A percentile compares a stretch with the other conserved stretches of the same genome.
phyloP scores from a whole-genome alignment of 768 basidiomycete species.

The Termitomyces sp. region DNA sequence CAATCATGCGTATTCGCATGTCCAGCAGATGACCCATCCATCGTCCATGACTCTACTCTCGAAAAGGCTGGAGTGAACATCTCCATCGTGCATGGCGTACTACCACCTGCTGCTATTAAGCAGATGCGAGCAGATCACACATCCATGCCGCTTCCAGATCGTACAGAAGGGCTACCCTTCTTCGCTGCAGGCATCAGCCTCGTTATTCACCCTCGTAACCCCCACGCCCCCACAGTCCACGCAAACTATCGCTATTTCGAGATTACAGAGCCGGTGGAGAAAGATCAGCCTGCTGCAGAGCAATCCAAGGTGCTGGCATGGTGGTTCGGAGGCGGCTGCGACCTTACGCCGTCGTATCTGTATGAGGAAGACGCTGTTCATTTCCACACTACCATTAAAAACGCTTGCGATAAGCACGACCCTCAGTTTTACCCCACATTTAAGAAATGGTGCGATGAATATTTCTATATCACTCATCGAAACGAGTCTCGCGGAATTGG shows the following conservation, averaged over 20 bases:
- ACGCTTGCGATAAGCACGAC: slow-evolving; percentile 71
- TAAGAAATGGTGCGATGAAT: slow-evolving; percentile 97
- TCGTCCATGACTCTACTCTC: slow-evolving; percentile 45
- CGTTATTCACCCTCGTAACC: slow-evolving; percentile 92
- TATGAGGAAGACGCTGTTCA: slow-evolving; percentile 81
- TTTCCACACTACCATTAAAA: slow-evolving; percentile 78
- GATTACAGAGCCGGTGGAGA: slow-evolving; percentile 49
- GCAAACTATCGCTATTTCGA: slow-evolving; percentile 98
- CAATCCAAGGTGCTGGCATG: slow-evolving; percentile 67
- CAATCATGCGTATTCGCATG: slow-evolving; percentile 77
- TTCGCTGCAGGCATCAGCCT: slow-evolving; percentile 90
- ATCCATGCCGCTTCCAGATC: slow-evolving; percentile 61
- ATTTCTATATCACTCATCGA: slow-evolving; percentile 91
- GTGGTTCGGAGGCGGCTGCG: slow-evolving; percentile 99
- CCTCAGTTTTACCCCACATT: slow-evolving; percentile 64
- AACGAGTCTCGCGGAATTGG: slow-evolving; percentile 84
- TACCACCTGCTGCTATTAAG: slow-evolving; percentile 85
- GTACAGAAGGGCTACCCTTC: slow-evolving; percentile 71
- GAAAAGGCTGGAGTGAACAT: slow-evolving; percentile 98
- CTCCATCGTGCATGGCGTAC: slow-evolving; percentile 80
- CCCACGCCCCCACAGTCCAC: slow-evolving; percentile 90
- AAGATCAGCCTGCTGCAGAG: slow-evolving; percentile 23
- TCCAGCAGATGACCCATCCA: slow-evolving; percentile 28
- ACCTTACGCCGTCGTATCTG: slow-evolving; percentile 92
- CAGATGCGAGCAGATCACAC: slow-evolving; percentile 95